phyloP scores from a whole-genome alignment of 352 stramenopile genomes.

The Saprolegnia parasitica region DNA sequence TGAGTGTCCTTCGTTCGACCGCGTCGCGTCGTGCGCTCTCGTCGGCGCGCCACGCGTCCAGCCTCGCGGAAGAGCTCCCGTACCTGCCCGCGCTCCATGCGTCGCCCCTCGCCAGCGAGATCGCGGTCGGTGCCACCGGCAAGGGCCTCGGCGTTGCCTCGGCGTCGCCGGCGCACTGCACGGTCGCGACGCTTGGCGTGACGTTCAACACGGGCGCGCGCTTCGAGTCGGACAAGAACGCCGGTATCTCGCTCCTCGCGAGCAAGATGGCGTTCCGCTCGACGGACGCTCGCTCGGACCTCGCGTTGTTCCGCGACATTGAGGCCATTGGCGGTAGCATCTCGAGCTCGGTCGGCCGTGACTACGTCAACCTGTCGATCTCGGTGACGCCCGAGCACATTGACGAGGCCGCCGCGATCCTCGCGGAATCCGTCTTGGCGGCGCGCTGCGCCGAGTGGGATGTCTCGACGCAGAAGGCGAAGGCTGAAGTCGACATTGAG shows the following conservation, averaged over 20 bases:
- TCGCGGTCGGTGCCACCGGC: slow-evolving; percentile 8
- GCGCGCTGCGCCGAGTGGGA: slow-evolving; percentile 78
- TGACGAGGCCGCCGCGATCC: slow-evolving; percentile 58
- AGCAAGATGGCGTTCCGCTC: slow-evolving; percentile 81
- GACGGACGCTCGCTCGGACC: slow-evolving; percentile 64
- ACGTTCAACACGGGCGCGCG: slow-evolving; percentile 55
- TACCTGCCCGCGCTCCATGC: slow-evolving; percentile 18
- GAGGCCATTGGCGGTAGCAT: slow-evolving; percentile 71
- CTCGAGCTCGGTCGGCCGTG: slow-evolving; percentile 50
- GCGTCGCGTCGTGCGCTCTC: slow-evolving; percentile 9
- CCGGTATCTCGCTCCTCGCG: slow-evolving; percentile 73
- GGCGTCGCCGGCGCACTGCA: slow-evolving; percentile 15
- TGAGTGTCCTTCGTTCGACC: slow-evolving; percentile 28
- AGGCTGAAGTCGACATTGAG: slow-evolving; percentile 54
- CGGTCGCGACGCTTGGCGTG: slow-evolving; percentile 51
- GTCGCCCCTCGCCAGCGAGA: slow-evolving; percentile 15
- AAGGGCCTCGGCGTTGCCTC: slow-evolving; percentile 25
- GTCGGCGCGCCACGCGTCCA: neutral
- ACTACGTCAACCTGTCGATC: slow-evolving; percentile 77
- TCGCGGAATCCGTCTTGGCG: slow-evolving; percentile 72
- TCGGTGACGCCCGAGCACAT: slow-evolving; percentile 66
- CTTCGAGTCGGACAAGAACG: slow-evolving; percentile 62
- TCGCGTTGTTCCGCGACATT: slow-evolving; percentile 77
- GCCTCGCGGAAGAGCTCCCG: slow-evolving; percentile 21
- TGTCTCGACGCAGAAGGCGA: slow-evolving; percentile 63